These are phyloP conservation scores for Cyclocybe cylindracea DNA, from an alignment of 768 basidiomycete species.

Conservation along the genomic window DNA sequence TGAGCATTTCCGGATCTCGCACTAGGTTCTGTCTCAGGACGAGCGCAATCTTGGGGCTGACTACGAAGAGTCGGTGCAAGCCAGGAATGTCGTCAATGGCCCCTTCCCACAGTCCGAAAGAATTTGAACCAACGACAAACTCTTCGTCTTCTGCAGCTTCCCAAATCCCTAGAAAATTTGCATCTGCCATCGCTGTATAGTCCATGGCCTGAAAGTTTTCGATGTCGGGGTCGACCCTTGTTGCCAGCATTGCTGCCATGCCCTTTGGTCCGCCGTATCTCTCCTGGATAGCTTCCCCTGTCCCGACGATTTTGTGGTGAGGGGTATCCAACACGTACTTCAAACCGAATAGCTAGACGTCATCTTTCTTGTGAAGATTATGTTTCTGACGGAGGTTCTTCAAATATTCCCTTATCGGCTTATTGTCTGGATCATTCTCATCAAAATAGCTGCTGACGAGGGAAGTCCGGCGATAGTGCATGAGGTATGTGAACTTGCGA, in stretches of 20 bases:
- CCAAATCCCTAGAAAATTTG: slow-evolving; percentile 25
- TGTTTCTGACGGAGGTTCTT: slow-evolving; percentile 12
- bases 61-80: slow-evolving; percentile 26
- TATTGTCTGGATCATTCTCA: slow-evolving; percentile 17
- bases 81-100: not conserved
- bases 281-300: slow-evolving; percentile 5
- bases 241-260: not conserved
- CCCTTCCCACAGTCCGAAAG: slow-evolving; percentile 33
- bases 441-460: slow-evolving; percentile 20
- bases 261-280: slow-evolving; percentile 1
- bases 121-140: slow-evolving; percentile 26
- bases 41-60: slow-evolving; percentile 28
- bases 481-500: slow-evolving; percentile 29
- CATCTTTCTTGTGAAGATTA: slow-evolving; percentile 14
- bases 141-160: slow-evolving; percentile 26
- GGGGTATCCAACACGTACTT: slow-evolving; percentile 26
- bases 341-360: slow-evolving; percentile 24
- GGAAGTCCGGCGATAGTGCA: slow-evolving; percentile 24
- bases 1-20: not conserved
- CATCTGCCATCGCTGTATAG: slow-evolving; percentile 14
- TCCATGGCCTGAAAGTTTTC: slow-evolving; percentile 20
- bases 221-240: slow-evolving; percentile 5
- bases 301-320: slow-evolving; percentile 14
- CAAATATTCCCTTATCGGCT: slow-evolving; percentile 14
- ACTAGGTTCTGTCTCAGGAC: slow-evolving; percentile 16